A percentile compares a stretch with the other conserved stretches of the same genome.
Evolutionary conservation across 176 grass and related monocot species (phyloP).

Genomic region (Cymbopogon citratus): DNA sequence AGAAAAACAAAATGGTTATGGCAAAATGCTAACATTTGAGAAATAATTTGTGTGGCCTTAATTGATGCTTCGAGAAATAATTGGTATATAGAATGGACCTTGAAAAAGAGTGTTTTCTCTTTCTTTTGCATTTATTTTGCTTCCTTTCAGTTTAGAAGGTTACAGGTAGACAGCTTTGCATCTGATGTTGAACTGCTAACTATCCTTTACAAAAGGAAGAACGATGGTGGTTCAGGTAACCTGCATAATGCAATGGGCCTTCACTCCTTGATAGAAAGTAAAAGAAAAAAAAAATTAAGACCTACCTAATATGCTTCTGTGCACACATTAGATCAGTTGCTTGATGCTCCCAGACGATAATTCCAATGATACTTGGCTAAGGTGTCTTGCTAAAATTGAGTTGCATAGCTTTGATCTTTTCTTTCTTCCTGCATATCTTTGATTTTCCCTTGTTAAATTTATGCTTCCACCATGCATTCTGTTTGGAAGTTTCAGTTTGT

Average conservation of each 20-base stretch:
- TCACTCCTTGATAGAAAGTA: neutral
- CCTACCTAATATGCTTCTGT: neutral
- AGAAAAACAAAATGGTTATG: neutral
- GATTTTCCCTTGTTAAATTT: neutral
- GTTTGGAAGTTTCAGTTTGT: neutral
- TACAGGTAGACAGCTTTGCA: conserved; percentile 27
- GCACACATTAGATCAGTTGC: neutral
- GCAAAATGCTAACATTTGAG: neutral
- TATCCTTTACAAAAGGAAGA: neutral
- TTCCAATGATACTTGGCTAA: neutral
- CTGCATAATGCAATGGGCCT: neutral
- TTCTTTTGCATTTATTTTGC: conserved; percentile 10
- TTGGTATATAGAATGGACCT: neutral
- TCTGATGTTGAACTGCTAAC: conserved; percentile 17
- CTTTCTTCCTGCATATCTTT: neutral
- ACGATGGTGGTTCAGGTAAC: neutral
- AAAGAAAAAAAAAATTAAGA: neutral
- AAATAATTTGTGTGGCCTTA: neutral
- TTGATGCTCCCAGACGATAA: neutral
- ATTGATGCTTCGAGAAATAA: neutral
- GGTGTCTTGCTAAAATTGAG: neutral
- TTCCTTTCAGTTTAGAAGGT: conserved; percentile 17
- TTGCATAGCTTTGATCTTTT: neutral
- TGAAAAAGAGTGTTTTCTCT: neutral
- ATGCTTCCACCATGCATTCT: neutral